Evolutionary conservation across 2,329 filamentous ascomycete genomes (phyloP), one percentile per base, ranked within the genome.

Genomic region (Neophaeococcomyces aloes): DNA sequence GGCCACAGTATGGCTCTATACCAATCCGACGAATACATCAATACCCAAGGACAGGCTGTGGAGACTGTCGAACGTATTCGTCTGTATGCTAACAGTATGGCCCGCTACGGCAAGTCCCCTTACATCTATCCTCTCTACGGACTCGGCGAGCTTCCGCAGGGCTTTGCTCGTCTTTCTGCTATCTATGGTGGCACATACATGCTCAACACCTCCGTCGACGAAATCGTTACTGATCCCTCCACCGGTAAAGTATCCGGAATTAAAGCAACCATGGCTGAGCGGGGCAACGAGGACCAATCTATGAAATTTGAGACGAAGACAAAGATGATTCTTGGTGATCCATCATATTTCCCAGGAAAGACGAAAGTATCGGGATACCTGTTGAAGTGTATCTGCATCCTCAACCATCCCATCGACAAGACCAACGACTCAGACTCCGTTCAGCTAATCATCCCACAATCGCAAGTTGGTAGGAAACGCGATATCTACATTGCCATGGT

Each of bases 101-200:
- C 88, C 41, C 80, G 89, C 51, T 96, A 96, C 67, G 91, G 91
- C 67, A 96, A 95, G 70, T 96, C 88, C 10, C 93, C 91, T 35
- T 98, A 96, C 73, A 96, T 98, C 71, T 98, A 98, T 74, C 93
- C 91, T 38, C 80, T 96, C 25, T 98, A 98, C 70, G 91, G 91
- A 50, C 79, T 98, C 38, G 91, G 84, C 62, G 91, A 98, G 71
- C 82, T 98, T 45, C 93, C 91, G 29, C 91, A 98, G 69, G 89
- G 89, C 48, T 98, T 98, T 59, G 91, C 91, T 51, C 88, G 91
- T 65, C 78, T 98, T 43, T 95, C 88, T 31, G 91, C 91, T 64
- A 96, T 98, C 67, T 96, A 98, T 62, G 91, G 91, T 53, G 91
- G 91, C 56, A 98, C 91, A 39, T 98, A 98, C 71, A 98, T 98